Evolutionary conservation across 2,329 filamentous ascomycete species (phyloP).

Genomic region (Verticillium dahliae): DNA sequence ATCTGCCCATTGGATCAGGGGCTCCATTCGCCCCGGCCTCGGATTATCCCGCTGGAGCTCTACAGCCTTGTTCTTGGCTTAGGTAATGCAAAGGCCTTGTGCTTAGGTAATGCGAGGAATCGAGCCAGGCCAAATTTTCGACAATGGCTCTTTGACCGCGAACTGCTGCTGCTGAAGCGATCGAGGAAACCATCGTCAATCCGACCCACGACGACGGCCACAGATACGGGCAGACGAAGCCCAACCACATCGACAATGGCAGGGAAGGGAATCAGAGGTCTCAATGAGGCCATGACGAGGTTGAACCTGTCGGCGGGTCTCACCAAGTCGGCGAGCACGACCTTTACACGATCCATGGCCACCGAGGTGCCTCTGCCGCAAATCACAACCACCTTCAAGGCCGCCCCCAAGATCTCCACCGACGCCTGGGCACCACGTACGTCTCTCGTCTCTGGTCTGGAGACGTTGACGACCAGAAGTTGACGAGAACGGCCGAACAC

Average conservation of each 20-base stretch:
- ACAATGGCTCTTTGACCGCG: background rate
- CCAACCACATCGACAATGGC: slow-evolving; percentile 26
- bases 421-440: slow-evolving; percentile 40
- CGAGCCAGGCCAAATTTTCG: background rate
- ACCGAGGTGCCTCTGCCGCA: slow-evolving; percentile 38
- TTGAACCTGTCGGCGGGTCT: slow-evolving; percentile 38
- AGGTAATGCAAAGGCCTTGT: background rate
- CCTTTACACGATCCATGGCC: slow-evolving; percentile 48
- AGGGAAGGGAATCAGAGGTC: slow-evolving; percentile 40
- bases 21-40: background rate
- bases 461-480: background rate
- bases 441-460: slow-evolving; percentile 4
- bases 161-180: background rate
- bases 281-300: slow-evolving; percentile 45
- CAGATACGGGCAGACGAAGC: background rate
- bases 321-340: slow-evolving; percentile 26
- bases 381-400: slow-evolving; percentile 26
- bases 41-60: background rate
- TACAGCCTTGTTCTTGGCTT: background rate
- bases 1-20: background rate
- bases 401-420: slow-evolving; percentile 23
- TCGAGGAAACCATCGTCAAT: background rate
- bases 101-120: too few relatives aligned
- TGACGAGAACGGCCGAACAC: background rate
- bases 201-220: background rate